Percentiles rank a stretch among this genome's conserved stretches.
Conservation (phyloP, 2,329 filamentous ascomycete species). For the Fusarium mexicanum region DNA sequence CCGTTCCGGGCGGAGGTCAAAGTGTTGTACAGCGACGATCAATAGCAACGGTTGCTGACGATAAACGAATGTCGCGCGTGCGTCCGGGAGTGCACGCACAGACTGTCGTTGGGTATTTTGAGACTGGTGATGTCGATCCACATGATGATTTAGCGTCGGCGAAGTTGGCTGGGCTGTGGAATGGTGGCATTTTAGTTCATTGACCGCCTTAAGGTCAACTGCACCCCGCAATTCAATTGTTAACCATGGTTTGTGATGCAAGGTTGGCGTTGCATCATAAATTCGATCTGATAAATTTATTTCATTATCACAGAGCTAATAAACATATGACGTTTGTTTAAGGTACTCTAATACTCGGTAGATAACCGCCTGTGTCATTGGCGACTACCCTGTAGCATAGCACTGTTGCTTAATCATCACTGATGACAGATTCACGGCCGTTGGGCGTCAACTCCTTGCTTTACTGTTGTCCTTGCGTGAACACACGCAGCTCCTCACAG, state of each 20-base stretch:
- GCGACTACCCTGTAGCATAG: neutral
- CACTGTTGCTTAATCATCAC: neutral
- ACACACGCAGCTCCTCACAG: rapidly evolving
- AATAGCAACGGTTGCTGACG: neutral
- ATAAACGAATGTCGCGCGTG: neutral
- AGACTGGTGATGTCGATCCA: neutral
- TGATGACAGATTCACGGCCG: neutral
- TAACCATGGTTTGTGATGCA: neutral
- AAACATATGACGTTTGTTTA: neutral
- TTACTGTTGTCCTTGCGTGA: no score
- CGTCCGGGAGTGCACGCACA: neutral
- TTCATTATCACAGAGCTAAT: neutral
- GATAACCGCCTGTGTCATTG: rapidly evolving
- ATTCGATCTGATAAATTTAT: no score
- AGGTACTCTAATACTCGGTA: no score
- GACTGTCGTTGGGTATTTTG: neutral
- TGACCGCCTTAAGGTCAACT: neutral
- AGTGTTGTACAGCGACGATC: neutral
- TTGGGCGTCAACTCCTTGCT: neutral
- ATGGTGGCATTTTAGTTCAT: neutral
- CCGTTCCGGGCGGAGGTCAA: neutral
- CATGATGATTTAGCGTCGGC: neutral
- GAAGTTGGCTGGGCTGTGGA: neutral
- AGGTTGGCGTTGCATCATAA: no score
- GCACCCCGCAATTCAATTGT: neutral